A percentile compares a stretch with the other conserved stretches of the same genome.
These are phyloP conservation scores for Solanum raphanifolium DNA, from an alignment of 257 asterid genomes.

Conservation along the genomic window DNA sequence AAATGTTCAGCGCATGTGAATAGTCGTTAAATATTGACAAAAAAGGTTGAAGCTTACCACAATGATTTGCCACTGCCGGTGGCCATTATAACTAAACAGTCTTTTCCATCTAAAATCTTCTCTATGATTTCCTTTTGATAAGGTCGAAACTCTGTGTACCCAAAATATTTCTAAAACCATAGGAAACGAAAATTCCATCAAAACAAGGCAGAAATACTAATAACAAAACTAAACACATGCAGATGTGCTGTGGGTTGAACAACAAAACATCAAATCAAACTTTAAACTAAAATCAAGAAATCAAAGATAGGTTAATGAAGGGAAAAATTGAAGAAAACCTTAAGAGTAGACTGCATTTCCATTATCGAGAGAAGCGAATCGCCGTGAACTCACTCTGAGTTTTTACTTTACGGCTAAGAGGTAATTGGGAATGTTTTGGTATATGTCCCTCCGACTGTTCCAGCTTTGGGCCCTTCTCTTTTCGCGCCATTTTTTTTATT, in stretches of 20 bases:
- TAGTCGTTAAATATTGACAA: background rate
- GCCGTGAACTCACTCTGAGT: background rate
- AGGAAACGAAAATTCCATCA: background rate
- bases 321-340: slow-evolving; percentile 26
- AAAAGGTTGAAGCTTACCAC: slow-evolving; percentile 34
- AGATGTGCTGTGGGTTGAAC: background rate
- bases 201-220: background rate
- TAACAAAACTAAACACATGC: background rate
- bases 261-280: background rate
- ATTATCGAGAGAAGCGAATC: background rate
- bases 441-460: background rate
- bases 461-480: background rate
- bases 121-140: slow-evolving; percentile 81
- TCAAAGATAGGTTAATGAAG: background rate
- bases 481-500: background rate
- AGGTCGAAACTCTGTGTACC: slow-evolving; percentile 76
- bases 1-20: background rate
- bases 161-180: slow-evolving; percentile 60
- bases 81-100: slow-evolving; percentile 87
- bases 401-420: background rate
- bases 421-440: background rate
- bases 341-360: slow-evolving; percentile 53
- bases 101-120: slow-evolving; percentile 53
- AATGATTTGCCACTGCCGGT: slow-evolving; percentile 96
- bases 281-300: background rate